A percentile compares a stretch with the other conserved stretches of the same genome.
phyloP scores from a whole-genome alignment of 2,329 filamentous ascomycete genomes.

The Aspergillus bombycis region DNA sequence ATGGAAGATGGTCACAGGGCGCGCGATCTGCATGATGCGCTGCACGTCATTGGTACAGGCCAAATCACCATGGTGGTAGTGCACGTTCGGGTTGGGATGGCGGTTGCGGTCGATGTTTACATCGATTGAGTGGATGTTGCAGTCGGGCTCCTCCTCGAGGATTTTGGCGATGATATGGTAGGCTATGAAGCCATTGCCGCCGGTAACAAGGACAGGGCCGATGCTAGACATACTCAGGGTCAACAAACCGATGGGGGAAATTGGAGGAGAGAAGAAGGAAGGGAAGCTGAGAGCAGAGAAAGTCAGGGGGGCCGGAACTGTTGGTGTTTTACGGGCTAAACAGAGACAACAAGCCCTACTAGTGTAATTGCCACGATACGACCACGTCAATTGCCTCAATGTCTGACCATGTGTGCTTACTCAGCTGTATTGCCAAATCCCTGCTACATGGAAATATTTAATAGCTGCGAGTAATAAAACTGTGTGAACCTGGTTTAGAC shows the following conservation, averaged over 20 bases:
- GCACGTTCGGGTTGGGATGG: not conserved
- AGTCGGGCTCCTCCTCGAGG: slow-evolving; percentile 3
- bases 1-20: slow-evolving; percentile 10
- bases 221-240: not conserved
- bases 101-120: slow-evolving; percentile 4
- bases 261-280: not conserved
- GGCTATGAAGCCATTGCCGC: slow-evolving; percentile 13
- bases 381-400: no score
- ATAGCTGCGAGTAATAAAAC: no score
- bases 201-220: slow-evolving; percentile 12
- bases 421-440: no score
- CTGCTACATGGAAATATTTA: no score
- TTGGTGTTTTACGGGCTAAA: not conserved
- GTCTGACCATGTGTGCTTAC: no score
- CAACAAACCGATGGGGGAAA: not conserved
- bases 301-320: not conserved
- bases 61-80: slow-evolving; percentile 11
- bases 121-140: slow-evolving; percentile 8
- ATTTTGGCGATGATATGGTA: slow-evolving; percentile 15
- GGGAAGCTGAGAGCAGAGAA: not conserved
- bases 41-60: slow-evolving; percentile 3
- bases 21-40: slow-evolving; percentile 5
- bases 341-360: no score
- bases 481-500: no score
- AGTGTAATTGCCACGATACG: no score